Percentiles rank a stretch among this genome's conserved stretches.
Conservation (phyloP, 2,329 filamentous ascomycete species). For the Phoma herbarum region DNA sequence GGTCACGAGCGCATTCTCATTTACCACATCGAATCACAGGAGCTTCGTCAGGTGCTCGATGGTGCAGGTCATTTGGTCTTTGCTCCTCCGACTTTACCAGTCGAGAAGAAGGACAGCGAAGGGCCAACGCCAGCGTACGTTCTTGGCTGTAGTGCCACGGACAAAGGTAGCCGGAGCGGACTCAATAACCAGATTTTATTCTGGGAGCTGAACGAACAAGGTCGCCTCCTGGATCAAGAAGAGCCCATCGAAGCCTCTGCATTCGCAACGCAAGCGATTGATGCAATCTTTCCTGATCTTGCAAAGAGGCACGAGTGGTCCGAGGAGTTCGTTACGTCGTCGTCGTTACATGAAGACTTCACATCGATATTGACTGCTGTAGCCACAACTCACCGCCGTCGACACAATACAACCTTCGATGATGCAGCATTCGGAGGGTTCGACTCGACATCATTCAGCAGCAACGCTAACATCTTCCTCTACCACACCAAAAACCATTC, state of each 20-base stretch:
- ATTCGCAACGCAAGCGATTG: constrained; percentile 38
- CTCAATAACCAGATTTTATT: constrained; percentile 28
- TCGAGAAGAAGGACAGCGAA: neutral
- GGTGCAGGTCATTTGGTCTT: constrained; percentile 32
- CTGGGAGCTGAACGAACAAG: constrained; percentile 42
- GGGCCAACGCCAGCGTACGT: constrained; percentile 29
- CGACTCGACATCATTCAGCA: constrained; percentile 29
- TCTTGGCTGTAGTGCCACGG: constrained; percentile 28
- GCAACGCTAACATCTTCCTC: constrained; percentile 30
- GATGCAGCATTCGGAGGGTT: constrained; percentile 27
- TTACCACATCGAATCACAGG: constrained; percentile 33
- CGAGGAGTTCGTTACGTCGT: constrained; percentile 31
- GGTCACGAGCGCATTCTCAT: constrained; percentile 25
- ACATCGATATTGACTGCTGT: constrained; percentile 26
- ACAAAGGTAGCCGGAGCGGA: constrained; percentile 1
- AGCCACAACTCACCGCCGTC: constrained; percentile 33
- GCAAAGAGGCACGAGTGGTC: constrained; percentile 39
- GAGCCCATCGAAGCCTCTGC: constrained; percentile 34
- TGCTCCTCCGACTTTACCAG: constrained; percentile 12
- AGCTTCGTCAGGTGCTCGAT: constrained; percentile 37
- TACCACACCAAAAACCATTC: constrained; percentile 26
- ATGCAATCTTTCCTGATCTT: constrained; percentile 39
- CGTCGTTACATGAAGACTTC: constrained; percentile 34
- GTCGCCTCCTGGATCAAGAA: constrained; percentile 39
- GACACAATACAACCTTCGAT: constrained; percentile 32